Evolutionary conservation across 352 stramenopile genomes (phyloP), one percentile per base, ranked within the genome.

Genomic region (Globisporangium iwayamae): DNA sequence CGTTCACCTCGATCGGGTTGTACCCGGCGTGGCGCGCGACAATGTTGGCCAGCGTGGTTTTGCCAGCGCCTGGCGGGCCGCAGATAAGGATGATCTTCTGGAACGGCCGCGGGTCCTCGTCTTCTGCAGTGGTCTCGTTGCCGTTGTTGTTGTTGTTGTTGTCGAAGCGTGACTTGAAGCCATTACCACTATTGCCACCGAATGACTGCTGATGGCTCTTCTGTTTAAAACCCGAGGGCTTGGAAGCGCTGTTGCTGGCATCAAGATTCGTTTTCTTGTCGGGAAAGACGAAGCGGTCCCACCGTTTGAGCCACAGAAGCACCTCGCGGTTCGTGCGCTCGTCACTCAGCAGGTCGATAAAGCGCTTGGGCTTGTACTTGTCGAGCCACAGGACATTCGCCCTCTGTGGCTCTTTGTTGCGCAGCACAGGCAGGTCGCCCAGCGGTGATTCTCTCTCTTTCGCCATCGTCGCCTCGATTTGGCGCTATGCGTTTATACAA

Each of bases 1-100:
- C 97, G 77, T 99, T 99, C 8, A 99, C 82, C 78, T 99, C 97
- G 47, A 99, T 88, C 0, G 94, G 89, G 51, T 97, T 94, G 79
- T 99, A 99, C 5, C 97, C 97, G n/a, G 92, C 92, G 69, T 99
- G 94, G 38, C 79, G 79, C 8, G 97, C 97, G 20, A 98, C 81
- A 51, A 99, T 97, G 65, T 98, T 97, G 9, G 97, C 97, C 47
- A 99, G 74, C 13, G 97, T 99, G 2, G 96, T 99, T 75, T 99
- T 99, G 16, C 96, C 96, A 0, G 92, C 83, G 51, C 96, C 95
- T 14, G 96, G 92, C 7, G 93, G 90, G 11, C 96, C 97, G 67
- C 87, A 98, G 11, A 99, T 83, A 7, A 99, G 75, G 63, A 99
- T 98, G 32, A 98, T 93, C 65, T 95, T 93, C 54, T 85, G 73